Percentiles rank a stretch among this genome's conserved stretches.
These are phyloP conservation scores for Penicillium psychrosexuale DNA, from an alignment of 2,329 filamentous ascomycete species.

Conservation along the genomic window DNA sequence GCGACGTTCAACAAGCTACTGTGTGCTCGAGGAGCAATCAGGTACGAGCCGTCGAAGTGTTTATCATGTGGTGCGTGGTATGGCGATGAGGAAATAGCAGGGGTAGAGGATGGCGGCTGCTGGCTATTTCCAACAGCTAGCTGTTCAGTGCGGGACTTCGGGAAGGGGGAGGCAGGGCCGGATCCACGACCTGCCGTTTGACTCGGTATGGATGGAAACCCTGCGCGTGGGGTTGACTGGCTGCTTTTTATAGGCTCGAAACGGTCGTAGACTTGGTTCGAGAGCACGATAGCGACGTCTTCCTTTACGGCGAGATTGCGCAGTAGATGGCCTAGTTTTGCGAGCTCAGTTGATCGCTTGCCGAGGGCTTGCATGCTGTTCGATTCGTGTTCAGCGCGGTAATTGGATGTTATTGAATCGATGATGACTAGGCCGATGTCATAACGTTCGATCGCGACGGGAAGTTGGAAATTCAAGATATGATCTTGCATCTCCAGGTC, in stretches of 20 bases:
- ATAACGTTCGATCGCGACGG: conserved; percentile 73
- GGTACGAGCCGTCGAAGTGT: conserved; percentile 32
- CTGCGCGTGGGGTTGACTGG: conserved; percentile 1
- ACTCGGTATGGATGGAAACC: conserved; percentile 10
- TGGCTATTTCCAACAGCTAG: conserved; percentile 4
- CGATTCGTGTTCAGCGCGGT: conserved; percentile 70
- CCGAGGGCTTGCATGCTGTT: conserved; percentile 58
- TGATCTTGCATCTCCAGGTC: conserved; percentile 95
- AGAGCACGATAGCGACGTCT: conserved; percentile 79
- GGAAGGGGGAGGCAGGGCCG: conserved; percentile 20
- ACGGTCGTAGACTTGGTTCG: conserved; percentile 92
- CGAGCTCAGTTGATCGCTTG: conserved; percentile 70
- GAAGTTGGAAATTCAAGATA: conserved; percentile 88
- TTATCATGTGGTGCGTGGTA: conserved; percentile 28
- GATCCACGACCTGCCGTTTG: conserved; percentile 20
- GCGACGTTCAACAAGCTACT: conserved; percentile 61
- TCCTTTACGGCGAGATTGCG: conserved; percentile 71
- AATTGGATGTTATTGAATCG: conserved; percentile 93
- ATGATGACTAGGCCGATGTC: conserved; percentile 78
- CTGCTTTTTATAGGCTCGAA: conserved; percentile 50
- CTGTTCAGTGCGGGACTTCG: conserved; percentile 11
- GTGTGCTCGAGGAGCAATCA: conserved; percentile 38
- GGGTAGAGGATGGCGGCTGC: conserved; percentile 19
- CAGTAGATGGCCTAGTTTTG: conserved; percentile 69
- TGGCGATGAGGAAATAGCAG: conserved; percentile 29